A percentile compares a stretch with the other conserved stretches of the same genome.
Evolutionary conservation across 164 flowering plant species (phyloP).

Genomic region (Stephania japonica): DNA sequence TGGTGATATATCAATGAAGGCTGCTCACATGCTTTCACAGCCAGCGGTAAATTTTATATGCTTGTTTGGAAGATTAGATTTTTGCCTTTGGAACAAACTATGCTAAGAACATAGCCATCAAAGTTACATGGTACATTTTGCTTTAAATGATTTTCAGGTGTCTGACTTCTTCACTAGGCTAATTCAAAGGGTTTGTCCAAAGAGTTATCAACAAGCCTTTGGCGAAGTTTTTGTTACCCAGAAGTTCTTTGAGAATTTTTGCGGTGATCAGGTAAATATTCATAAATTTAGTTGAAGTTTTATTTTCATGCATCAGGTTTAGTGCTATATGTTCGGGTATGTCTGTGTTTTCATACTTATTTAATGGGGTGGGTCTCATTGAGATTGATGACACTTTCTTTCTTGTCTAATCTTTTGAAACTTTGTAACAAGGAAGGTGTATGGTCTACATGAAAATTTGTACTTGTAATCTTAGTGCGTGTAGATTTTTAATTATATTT

Average conservation of each 20-base stretch:
- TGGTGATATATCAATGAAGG: conserved; percentile 83
- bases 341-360: background rate
- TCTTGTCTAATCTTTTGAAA: background rate
- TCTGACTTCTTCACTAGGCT: conserved; percentile 76
- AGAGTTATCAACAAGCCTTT: conserved; percentile 90
- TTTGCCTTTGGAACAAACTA: background rate
- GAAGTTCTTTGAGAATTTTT: conserved; percentile 88
- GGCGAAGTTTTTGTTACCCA: conserved; percentile 79
- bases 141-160: conserved; percentile 42
- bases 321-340: background rate
- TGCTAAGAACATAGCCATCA: background rate
- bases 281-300: background rate
- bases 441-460: background rate
- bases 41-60: conserved; percentile 51
- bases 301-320: background rate
- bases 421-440: background rate
- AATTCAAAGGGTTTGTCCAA: conserved; percentile 93
- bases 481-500: background rate
- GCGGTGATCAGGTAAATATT: conserved; percentile 83
- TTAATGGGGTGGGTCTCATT: background rate
- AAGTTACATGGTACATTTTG: background rate
- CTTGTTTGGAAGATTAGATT: background rate
- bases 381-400: background rate
- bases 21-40: conserved; percentile 73
- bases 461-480: background rate